Conservation (phyloP, 129 eudicot species). For the Rutidosis leptorrhynchoides region DNA sequence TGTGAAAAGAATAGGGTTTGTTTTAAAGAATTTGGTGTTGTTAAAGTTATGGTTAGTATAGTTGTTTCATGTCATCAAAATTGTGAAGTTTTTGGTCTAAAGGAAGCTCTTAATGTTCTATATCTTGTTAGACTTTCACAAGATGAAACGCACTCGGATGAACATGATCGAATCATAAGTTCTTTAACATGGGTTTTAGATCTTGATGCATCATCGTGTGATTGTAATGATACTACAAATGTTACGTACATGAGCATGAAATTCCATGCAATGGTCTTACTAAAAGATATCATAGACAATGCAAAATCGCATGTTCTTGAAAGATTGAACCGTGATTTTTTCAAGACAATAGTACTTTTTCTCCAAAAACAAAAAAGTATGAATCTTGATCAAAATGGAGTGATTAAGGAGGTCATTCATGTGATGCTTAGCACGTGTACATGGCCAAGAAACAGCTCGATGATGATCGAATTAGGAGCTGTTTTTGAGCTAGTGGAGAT, state of each 20-base stretch:
- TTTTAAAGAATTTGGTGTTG: constrained; percentile 48
- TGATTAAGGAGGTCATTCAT: constrained; percentile 34
- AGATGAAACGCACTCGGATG: constrained; percentile 16
- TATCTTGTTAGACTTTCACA: constrained; percentile 25
- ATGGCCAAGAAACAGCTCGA: constrained; percentile 46
- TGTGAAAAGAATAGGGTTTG: constrained; percentile 30
- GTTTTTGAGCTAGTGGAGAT: constrained; percentile 55
- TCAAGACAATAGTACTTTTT: constrained; percentile 33
- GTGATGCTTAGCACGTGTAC: constrained; percentile 43
- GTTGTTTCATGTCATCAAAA: constrained; percentile 36
- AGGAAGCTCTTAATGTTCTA: constrained; percentile 48
- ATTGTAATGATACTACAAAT: background rate
- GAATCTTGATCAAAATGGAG: constrained; percentile 19
- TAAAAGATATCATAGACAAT: constrained; percentile 35
- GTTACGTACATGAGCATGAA: constrained; percentile 15
- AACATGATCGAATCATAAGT: constrained; percentile 36
- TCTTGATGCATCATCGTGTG: constrained; percentile 1
- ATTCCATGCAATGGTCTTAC: constrained; percentile 32
- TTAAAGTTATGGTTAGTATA: constrained; percentile 30
- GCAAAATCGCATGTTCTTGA: constrained; percentile 37
- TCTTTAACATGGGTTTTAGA: constrained; percentile 57
- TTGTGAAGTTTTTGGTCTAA: constrained; percentile 25
- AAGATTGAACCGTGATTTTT: constrained; percentile 50
- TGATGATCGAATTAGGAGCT: constrained; percentile 56
- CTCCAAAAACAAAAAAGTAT: constrained; percentile 3